Conservation (phyloP, 2,329 filamentous ascomycete species). For the Chaetomium globosum region DNA sequence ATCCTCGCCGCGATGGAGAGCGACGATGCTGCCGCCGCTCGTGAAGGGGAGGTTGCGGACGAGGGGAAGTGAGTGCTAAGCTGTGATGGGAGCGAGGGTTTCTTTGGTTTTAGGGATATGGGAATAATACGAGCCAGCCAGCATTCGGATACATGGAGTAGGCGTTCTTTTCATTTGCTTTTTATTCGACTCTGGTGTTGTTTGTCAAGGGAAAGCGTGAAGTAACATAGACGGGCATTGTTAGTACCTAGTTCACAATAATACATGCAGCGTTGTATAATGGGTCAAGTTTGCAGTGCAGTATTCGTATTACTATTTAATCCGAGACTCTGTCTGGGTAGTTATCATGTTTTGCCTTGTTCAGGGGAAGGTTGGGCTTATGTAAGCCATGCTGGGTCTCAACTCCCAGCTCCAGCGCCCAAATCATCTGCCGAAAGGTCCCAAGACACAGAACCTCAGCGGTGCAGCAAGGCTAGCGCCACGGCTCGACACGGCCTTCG, state of each 20-base stretch:
- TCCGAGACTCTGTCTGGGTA: neutral
- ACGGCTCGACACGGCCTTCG: slow-evolving; percentile 22
- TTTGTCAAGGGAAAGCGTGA: neutral
- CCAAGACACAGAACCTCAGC: slow-evolving; percentile 17
- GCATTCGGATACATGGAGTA: no score
- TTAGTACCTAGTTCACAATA: neutral
- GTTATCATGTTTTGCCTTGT: neutral
- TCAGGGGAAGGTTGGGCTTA: neutral
- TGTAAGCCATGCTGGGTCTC: neutral
- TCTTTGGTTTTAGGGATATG: no score
- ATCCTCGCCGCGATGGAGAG: no score
- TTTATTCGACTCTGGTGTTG: no score
- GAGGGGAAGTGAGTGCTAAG: no score
- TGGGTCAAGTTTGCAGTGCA: no score
- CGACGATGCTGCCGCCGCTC: no score
- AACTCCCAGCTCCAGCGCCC: neutral
- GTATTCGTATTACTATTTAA: neutral
- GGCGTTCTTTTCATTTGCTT: no score
- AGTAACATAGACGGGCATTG: neutral
- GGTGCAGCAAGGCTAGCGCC: slow-evolving; percentile 22
- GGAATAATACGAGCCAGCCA: no score
- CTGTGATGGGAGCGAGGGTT: no score
- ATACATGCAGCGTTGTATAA: no score
- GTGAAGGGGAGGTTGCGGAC: no score
- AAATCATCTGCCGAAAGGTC: slow-evolving; percentile 32